Evolutionary conservation across 176 grass and related monocot genomes (phyloP), one percentile per base, ranked within the genome.

Genomic region (Eleusine indica): DNA sequence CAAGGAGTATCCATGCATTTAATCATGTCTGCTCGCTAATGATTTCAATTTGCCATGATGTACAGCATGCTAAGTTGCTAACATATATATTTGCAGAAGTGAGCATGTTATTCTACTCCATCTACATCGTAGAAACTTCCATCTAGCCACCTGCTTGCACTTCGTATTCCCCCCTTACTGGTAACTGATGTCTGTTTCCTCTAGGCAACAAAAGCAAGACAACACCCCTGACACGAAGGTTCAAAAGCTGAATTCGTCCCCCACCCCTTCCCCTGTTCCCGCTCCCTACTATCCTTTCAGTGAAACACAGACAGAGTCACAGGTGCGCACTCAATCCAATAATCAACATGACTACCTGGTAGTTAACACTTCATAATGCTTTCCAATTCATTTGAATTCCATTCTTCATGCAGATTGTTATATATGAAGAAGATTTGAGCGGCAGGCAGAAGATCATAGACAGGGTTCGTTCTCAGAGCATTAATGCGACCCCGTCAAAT

Each of bases 371-470:
- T 44, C 6, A 42, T 29, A 77, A 10, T n/a, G 52, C 68, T 17
- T 57, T 35, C 25, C 30, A 48, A 78, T 35, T 83, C 48, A 58
- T 75, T 39, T 19, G 62, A 81, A 37, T 64, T 70, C 13, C 2
- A 9, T 12, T 14, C 57, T 19, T 74, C 5, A 21, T 84, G 38
- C 83, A 98, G 96, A 32, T 93, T 6, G 86, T 98, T 82, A 76
- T 87, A 42, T 98, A 98, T 19, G 91, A 98, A 86, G 95, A 93
- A 81, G 92, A 98, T 91, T 78, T 93, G 68, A 90, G 91, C 0
- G 95, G 95, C 71, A 95, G 77, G 49, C 92, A 98, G 43, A 98
- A 98, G 87, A 98, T 98, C 82, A 98, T 98, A 7, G 91, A 98
- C 42, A 95, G 92, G 74, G 87, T 93, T 71, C 85, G 85, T 14